Evolutionary conservation across 192 early-diverging fungal species (phyloP).

Genomic region (Backusella luteola): DNA sequence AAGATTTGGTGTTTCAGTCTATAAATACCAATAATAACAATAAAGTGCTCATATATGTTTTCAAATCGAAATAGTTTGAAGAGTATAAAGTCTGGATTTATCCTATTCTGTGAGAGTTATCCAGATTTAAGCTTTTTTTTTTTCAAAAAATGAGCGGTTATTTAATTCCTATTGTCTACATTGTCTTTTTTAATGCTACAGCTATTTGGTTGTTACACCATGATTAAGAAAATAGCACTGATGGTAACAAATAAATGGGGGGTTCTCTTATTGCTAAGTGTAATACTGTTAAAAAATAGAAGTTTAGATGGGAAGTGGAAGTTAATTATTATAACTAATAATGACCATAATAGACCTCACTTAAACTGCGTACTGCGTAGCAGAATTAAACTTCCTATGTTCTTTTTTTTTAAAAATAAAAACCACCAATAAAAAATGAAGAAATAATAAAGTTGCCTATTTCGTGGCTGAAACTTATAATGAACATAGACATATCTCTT

Average conservation of each 20-base stretch:
- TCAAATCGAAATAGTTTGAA: neutral
- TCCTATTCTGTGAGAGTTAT: neutral
- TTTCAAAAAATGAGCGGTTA: neutral
- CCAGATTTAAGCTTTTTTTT: neutral
- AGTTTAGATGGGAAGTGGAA: neutral
- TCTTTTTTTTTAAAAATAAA: neutral
- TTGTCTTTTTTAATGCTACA: neutral
- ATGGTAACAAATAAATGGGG: neutral
- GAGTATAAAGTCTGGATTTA: neutral
- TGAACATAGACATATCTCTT: neutral
- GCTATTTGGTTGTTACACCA: neutral
- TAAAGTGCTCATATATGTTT: neutral
- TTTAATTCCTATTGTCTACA: neutral
- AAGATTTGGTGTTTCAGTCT: neutral
- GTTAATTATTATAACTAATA: neutral
- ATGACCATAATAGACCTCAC: neutral
- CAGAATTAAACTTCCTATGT: neutral
- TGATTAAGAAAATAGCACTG: neutral
- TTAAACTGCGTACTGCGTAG: neutral
- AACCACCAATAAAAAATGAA: neutral
- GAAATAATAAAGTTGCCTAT: neutral
- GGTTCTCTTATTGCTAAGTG: neutral
- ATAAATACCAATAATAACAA: neutral
- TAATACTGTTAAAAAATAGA: neutral
- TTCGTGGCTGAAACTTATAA: neutral